phyloP scores from a whole-genome alignment of 2,329 filamentous ascomycete genomes.

The Curvularia eragrostidis region DNA sequence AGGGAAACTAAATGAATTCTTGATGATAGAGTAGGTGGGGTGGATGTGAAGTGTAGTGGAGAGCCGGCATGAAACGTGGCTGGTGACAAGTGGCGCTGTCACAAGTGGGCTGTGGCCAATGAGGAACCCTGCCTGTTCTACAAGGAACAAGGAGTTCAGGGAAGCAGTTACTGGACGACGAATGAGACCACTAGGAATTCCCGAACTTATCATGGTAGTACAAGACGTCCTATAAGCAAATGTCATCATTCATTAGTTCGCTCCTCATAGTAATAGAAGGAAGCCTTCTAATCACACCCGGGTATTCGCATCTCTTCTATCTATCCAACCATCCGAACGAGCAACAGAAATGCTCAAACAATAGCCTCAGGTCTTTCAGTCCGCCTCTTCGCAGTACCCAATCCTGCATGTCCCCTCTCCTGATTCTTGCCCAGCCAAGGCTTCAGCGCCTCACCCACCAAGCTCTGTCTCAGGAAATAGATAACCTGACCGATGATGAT shows the following conservation, averaged over 20 bases:
- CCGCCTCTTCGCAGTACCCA: slow-evolving; percentile 43
- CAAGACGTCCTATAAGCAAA: background rate
- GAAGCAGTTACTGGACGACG: background rate
- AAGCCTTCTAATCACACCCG: background rate
- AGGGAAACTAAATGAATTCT: background rate
- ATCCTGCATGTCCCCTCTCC: slow-evolving; percentile 58
- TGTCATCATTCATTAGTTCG: background rate
- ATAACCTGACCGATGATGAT: slow-evolving; percentile 85
- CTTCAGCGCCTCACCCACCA: slow-evolving; percentile 88
- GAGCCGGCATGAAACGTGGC: slow-evolving; percentile 5
- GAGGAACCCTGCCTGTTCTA: background rate
- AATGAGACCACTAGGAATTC: background rate
- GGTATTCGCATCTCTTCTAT: background rate
- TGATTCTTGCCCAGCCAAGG: slow-evolving; percentile 93
- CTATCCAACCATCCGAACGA: background rate
- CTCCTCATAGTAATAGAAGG: background rate
- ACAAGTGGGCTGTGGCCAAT: background rate
- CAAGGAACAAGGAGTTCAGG: background rate
- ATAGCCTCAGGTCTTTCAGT: slow-evolving; percentile 38
- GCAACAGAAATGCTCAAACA: slow-evolving; percentile 21
- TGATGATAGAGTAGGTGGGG: slow-evolving; percentile 1
- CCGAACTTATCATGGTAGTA: background rate
- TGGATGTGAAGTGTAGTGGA: background rate
- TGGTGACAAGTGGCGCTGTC: slow-evolving; percentile 8
- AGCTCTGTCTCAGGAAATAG: slow-evolving; percentile 85